phyloP scores from a whole-genome alignment of 2,329 filamentous ascomycete genomes.

The Fusarium brevicatenulatum region DNA sequence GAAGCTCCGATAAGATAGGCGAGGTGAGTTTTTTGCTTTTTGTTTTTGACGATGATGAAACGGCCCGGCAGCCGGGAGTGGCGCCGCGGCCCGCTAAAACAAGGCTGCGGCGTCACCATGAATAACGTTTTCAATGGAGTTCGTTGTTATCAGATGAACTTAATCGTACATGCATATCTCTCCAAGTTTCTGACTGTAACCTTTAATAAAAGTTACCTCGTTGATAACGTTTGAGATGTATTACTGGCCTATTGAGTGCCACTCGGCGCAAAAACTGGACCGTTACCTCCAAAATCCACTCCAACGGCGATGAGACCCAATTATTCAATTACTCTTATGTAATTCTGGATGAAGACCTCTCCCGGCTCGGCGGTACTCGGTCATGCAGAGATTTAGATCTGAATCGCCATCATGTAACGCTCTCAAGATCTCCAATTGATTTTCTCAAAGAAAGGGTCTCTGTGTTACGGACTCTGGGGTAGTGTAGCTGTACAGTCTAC shows the following conservation, averaged over 20 bases:
- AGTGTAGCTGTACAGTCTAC: background rate
- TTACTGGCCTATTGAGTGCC: background rate
- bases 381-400: background rate
- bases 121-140: background rate
- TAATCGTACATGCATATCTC: background rate
- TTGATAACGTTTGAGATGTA: too few relatives aligned
- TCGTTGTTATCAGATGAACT: background rate
- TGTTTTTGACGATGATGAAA: background rate
- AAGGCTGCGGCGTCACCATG: background rate
- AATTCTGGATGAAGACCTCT: background rate
- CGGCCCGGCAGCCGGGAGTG: background rate
- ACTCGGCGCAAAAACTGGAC: background rate
- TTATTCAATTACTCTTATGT: constrained; percentile 15
- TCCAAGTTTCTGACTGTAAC: background rate
- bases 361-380: constrained; percentile 23
- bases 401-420: background rate
- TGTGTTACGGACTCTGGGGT: background rate
- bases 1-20: background rate
- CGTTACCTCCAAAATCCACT: background rate
- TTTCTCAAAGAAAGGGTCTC: background rate
- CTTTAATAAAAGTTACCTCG: fast-evolving
- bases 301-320: background rate
- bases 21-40: background rate
- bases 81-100: background rate
- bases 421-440: too few relatives aligned